Conservation (phyloP, 2,329 filamentous ascomycete genomes). For the Akanthomyces muscarius region DNA sequence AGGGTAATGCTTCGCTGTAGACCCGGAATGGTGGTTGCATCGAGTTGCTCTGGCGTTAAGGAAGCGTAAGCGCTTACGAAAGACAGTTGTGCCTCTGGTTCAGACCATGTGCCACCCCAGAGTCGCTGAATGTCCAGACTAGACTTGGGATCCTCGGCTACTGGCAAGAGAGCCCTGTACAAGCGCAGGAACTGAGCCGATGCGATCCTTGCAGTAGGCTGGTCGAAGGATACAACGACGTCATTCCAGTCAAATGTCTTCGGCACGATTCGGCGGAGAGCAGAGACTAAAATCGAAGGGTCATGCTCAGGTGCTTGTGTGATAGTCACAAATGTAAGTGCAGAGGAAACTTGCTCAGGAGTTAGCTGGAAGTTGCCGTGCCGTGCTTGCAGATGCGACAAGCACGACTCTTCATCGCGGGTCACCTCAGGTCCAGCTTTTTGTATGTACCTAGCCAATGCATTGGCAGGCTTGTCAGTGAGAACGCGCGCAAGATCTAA, state of each 20-base stretch:
- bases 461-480: conserved; percentile 52
- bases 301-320: conserved; percentile 54
- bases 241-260: conserved; percentile 65
- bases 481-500: conserved; percentile 66
- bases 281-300: conserved; percentile 54
- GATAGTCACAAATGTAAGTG: conserved; percentile 64
- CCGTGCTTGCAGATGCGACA: conserved; percentile 49
- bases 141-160: conserved; percentile 52
- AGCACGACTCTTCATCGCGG: conserved; percentile 65
- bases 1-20: conserved; percentile 72
- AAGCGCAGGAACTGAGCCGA: conserved; percentile 76
- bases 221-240: conserved; percentile 76
- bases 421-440: conserved; percentile 72
- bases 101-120: conserved; percentile 87
- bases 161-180: conserved; percentile 71
- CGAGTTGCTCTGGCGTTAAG: conserved; percentile 68
- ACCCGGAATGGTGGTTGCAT: conserved; percentile 79
- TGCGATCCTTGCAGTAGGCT: conserved; percentile 70
- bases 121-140: conserved; percentile 78
- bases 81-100: conserved; percentile 85
- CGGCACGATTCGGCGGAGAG: conserved; percentile 58
- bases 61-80: conserved; percentile 86
- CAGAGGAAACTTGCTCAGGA: conserved; percentile 78
- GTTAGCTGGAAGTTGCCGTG: conserved; percentile 58
- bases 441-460: conserved; percentile 65